These are phyloP conservation scores for Mortierella sp. DNA, from an alignment of 371 early-diverging fungal species.

Conservation along the genomic window DNA sequence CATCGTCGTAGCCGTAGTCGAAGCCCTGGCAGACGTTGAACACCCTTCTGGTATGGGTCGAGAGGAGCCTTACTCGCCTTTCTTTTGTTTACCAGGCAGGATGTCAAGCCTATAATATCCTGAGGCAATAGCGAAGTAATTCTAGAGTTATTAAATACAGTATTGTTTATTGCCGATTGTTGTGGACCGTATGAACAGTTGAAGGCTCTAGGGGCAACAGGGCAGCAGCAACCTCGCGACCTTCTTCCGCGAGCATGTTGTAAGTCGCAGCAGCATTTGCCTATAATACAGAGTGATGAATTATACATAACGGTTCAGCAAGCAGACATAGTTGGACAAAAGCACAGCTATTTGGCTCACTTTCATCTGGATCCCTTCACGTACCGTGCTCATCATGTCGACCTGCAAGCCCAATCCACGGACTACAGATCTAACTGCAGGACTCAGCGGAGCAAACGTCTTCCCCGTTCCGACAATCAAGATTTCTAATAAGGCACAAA, in stretches of 20 bases:
- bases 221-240: slow-evolving; percentile 69
- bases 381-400: slow-evolving; percentile 73
- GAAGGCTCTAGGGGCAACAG: slow-evolving; percentile 62
- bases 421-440: slow-evolving; percentile 62
- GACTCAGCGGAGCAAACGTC: slow-evolving; percentile 64
- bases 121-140: too few species aligned
- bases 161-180: slow-evolving; percentile 16
- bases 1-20: slow-evolving; percentile 47
- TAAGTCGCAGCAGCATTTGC: slow-evolving; percentile 73
- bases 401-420: slow-evolving; percentile 68
- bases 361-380: background rate
- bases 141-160: too few species aligned
- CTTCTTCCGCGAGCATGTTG: slow-evolving; percentile 73
- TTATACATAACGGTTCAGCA: too few species aligned
- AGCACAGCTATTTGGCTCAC: background rate
- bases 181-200: slow-evolving; percentile 28
- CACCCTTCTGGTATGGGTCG: too few species aligned
- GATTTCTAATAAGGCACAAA: too few species aligned
- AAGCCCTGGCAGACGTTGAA: slow-evolving; percentile 40
- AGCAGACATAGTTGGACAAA: too few species aligned
- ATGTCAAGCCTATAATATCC: too few species aligned
- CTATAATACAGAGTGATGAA: slow-evolving; percentile 35
- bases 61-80: too few species aligned
- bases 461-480: slow-evolving; percentile 69
- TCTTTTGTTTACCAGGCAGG: too few species aligned